These are phyloP conservation scores for Vitis labrusca DNA, from an alignment of 164 flowering plant genomes.

Conservation along the genomic window DNA sequence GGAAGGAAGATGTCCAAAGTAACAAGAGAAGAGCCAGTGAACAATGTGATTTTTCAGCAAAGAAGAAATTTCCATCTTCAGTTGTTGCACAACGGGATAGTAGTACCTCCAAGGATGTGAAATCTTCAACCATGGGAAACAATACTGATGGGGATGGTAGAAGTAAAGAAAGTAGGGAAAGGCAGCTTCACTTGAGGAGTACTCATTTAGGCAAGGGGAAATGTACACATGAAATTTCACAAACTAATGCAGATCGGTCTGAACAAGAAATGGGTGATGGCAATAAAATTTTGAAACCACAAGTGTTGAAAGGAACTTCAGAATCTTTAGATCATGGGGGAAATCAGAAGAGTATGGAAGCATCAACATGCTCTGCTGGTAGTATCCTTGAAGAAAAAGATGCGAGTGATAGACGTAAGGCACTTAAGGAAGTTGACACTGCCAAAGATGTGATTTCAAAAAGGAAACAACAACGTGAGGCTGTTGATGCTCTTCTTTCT, in stretches of 20 bases:
- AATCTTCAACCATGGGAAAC: slow-evolving; percentile 6
- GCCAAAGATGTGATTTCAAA: slow-evolving; percentile 35
- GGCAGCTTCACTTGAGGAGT: slow-evolving; percentile 13
- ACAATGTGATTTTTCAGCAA: slow-evolving; percentile 5
- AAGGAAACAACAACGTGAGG: slow-evolving; percentile 80
- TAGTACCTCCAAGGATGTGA: slow-evolving; percentile 15
- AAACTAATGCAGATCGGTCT: slow-evolving; percentile 7
- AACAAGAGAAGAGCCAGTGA: slow-evolving; percentile 19
- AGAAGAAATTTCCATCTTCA: slow-evolving; percentile 14
- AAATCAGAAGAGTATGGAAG: slow-evolving; percentile 16
- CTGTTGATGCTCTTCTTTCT: slow-evolving; percentile 80
- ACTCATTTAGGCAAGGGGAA: slow-evolving; percentile 10
- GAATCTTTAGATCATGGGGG: slow-evolving; percentile 18
- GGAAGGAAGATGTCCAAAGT: slow-evolving; percentile 10
- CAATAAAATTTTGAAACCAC: slow-evolving; percentile 10
- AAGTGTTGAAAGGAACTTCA: slow-evolving; percentile 7
- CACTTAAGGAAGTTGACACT: slow-evolving; percentile 20
- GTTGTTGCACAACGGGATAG: slow-evolving; percentile 16
- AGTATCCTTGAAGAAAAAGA: slow-evolving; percentile 16
- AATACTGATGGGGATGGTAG: slow-evolving; percentile 10
- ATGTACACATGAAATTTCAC: slow-evolving; percentile 12
- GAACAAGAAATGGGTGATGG: slow-evolving; percentile 14
- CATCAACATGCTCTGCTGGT: slow-evolving; percentile 21
- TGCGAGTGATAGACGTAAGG: slow-evolving; percentile 13
- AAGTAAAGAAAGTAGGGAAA: slow-evolving; percentile 15